Evolutionary conservation across 1,284 basidiomycete species (phyloP).

Genomic region (Microbotryum lychnidis-dioicae): DNA sequence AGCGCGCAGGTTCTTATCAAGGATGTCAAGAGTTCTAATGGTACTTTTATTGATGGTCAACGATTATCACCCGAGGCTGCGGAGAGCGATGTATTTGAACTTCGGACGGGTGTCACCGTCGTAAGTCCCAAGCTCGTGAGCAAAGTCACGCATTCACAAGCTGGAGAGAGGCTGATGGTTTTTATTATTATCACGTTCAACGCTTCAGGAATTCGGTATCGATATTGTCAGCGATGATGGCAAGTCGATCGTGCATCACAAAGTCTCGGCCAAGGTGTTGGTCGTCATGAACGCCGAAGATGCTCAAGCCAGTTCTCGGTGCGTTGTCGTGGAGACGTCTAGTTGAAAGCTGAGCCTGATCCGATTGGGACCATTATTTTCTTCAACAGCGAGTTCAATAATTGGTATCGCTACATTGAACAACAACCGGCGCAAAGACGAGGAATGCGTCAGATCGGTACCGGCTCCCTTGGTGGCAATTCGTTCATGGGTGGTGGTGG

Average conservation of each 20-base stretch:
- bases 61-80: slow-evolving; percentile 81
- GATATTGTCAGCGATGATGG: slow-evolving; percentile 99
- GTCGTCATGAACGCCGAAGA: slow-evolving; percentile 84
- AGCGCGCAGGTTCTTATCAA: slow-evolving; percentile 79
- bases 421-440: slow-evolving; percentile 20
- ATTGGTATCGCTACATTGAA: slow-evolving; percentile 31
- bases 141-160: not conserved
- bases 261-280: slow-evolving; percentile 88
- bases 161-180: not conserved
- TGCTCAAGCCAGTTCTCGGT: slow-evolving; percentile 41
- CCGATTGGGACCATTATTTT: not conserved
- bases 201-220: slow-evolving; percentile 83
- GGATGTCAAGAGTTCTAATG: slow-evolving; percentile 96
- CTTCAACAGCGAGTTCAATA: slow-evolving; percentile 33
- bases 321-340: not conserved
- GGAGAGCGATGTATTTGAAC: slow-evolving; percentile 86
- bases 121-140: slow-evolving; percentile 44
- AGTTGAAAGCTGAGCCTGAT: not conserved
- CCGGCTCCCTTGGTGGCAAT: slow-evolving; percentile 2
- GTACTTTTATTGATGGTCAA: slow-evolving; percentile 96
- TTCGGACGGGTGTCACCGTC: slow-evolving; percentile 88
- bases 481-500: slow-evolving; percentile 38
- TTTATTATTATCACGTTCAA: not conserved
- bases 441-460: not conserved
- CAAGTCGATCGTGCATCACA: slow-evolving; percentile 96